Evolutionary conservation across 306 rosid species (phyloP).

Genomic region (Betula pendula): DNA sequence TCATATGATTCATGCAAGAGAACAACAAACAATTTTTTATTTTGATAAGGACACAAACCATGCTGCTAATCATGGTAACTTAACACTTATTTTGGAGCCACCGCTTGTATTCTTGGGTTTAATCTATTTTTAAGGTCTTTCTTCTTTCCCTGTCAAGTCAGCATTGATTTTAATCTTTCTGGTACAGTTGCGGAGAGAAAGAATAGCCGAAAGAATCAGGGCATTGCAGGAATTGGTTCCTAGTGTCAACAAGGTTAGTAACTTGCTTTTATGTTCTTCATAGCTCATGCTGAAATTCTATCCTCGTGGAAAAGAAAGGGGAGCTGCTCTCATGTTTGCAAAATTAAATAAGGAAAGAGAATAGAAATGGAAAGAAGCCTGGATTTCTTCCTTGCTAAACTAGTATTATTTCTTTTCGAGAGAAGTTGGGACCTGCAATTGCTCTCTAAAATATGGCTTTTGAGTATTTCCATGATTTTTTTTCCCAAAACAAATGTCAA

Average conservation of each 20-base stretch:
- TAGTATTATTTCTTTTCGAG: neutral
- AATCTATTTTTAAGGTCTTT: neutral
- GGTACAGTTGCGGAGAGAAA: conserved; percentile 90
- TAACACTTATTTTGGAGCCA: conserved; percentile 1
- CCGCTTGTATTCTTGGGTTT: conserved; percentile 9
- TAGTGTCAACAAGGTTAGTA: conserved; percentile 82
- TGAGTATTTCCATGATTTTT: neutral
- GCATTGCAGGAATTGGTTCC: conserved; percentile 98
- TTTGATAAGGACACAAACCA: conserved; percentile 4
- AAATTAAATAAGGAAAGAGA: neutral
- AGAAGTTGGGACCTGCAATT: neutral
- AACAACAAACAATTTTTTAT: conserved; percentile 11
- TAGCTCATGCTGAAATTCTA: neutral
- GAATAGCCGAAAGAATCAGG: conserved; percentile 97
- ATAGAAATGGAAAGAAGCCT: neutral
- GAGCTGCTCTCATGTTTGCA: neutral
- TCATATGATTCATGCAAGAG: conserved; percentile 9
- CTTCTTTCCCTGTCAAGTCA: neutral
- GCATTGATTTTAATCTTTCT: conserved; percentile 9
- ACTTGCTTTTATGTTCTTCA: conserved; percentile 8
- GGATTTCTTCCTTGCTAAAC: neutral
- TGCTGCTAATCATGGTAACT: conserved; percentile 19
- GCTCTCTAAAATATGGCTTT: neutral
- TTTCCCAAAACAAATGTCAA: too few relatives aligned
- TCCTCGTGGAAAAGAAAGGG: neutral